phyloP scores from a whole-genome alignment of 805 yeast genomes.

The Debaryomyces maramus region DNA sequence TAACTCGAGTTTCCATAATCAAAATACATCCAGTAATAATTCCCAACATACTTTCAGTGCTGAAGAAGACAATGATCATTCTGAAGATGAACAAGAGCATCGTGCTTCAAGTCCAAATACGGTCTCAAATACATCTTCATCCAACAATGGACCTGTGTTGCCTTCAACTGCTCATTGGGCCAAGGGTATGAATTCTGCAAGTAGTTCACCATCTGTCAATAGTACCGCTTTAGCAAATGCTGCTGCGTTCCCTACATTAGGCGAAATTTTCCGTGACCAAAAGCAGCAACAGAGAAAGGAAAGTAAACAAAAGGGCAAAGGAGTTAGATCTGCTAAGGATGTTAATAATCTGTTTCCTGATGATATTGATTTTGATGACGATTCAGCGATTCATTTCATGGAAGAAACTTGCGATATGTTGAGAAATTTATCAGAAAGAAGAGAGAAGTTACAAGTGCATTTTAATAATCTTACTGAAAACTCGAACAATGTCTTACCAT shows the following conservation, averaged over 20 bases:
- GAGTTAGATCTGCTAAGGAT: constrained; percentile 31
- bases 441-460: constrained; percentile 40
- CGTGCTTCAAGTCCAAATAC: constrained; percentile 3
- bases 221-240: constrained; percentile 43
- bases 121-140: constrained; percentile 8
- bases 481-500: constrained; percentile 33
- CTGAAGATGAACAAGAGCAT: constrained; percentile 17
- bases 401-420: constrained; percentile 48
- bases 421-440: constrained; percentile 34
- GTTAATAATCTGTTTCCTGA: constrained; percentile 41
- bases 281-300: constrained; percentile 31
- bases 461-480: constrained; percentile 24
- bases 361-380: constrained; percentile 50
- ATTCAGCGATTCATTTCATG: constrained; percentile 46
- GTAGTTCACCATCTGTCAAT: constrained; percentile 37
- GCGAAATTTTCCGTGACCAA: constrained; percentile 44
- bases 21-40: constrained; percentile 19
- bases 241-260: constrained; percentile 61
- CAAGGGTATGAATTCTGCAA: constrained; percentile 25
- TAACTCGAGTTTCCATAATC: constrained; percentile 19
- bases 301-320: constrained; percentile 24
- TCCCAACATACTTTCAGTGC: constrained; percentile 17
- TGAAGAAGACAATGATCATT: constrained; percentile 16
- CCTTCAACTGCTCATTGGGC: constrained; percentile 77
- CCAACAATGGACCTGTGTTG: constrained; percentile 46